These are phyloP conservation scores for Boletus reticulatus DNA, from an alignment of 768 basidiomycete genomes.

Conservation along the genomic window DNA sequence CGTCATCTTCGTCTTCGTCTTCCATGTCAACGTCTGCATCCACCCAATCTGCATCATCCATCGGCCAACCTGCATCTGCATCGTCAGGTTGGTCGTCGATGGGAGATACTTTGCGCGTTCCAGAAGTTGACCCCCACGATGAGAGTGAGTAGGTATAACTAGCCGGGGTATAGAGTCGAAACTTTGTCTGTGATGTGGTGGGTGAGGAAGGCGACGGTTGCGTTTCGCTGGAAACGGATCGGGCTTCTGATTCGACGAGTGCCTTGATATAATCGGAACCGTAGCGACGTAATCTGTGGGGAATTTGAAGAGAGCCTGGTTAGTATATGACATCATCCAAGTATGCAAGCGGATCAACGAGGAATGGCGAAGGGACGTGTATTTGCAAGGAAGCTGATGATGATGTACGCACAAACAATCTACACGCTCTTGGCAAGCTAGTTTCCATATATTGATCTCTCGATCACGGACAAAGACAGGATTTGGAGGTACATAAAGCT, in stretches of 20 bases:
- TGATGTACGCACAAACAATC: slow-evolving; percentile 29
- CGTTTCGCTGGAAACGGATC: not conserved
- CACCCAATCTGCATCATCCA: slow-evolving; percentile 26
- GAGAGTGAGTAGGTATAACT: slow-evolving; percentile 31
- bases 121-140: slow-evolving; percentile 16
- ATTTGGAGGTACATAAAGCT: slow-evolving; percentile 27
- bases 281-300: slow-evolving; percentile 29
- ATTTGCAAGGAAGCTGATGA: slow-evolving; percentile 3
- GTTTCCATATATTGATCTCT: slow-evolving; percentile 35
- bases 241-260: slow-evolving; percentile 29
- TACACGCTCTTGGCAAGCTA: slow-evolving; percentile 35
- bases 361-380: not conserved
- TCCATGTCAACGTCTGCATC: slow-evolving; percentile 32
- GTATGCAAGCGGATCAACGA: slow-evolving; percentile 7
- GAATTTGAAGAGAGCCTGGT: not conserved
- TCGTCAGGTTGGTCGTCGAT: slow-evolving; percentile 21
- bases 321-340: slow-evolving; percentile 7
- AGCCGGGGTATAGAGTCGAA: slow-evolving; percentile 32
- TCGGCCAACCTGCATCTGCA: slow-evolving; percentile 13
- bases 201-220: not conserved
- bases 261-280: slow-evolving; percentile 34
- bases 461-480: slow-evolving; percentile 32
- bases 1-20: slow-evolving; percentile 31
- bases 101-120: slow-evolving; percentile 10
- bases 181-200: slow-evolving; percentile 21